Conservation (phyloP, 2,329 filamentous ascomycete species). For the Ophiocordyceps sinensis region DNA sequence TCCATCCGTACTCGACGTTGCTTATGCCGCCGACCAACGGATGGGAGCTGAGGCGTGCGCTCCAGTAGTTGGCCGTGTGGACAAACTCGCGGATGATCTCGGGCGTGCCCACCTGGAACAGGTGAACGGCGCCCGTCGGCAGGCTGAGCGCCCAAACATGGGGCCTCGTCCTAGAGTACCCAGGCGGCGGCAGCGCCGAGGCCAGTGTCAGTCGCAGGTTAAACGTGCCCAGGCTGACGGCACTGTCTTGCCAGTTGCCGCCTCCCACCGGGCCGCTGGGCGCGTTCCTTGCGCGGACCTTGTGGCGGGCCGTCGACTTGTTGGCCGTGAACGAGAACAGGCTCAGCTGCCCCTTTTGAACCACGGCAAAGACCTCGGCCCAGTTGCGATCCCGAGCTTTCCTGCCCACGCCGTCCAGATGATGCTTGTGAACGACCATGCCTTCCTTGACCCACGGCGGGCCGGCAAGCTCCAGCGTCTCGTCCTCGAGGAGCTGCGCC, state of each 20-base stretch:
- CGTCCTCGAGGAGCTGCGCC: conserved; percentile 70
- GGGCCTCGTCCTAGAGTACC: conserved; percentile 79
- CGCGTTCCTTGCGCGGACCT: conserved; percentile 39
- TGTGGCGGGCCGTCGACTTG: conserved; percentile 58
- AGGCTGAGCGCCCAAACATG: conserved; percentile 91
- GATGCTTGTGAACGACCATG: conserved; percentile 89
- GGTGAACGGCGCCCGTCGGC: conserved; percentile 82
- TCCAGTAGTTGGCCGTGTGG: conserved; percentile 93
- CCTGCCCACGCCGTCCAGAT: conserved; percentile 80
- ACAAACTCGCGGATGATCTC: conserved; percentile 95
- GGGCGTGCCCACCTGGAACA: conserved; percentile 94
- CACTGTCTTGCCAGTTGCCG: conserved; percentile 97
- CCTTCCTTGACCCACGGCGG: conserved; percentile 99
- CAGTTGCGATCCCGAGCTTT: conserved; percentile 89
- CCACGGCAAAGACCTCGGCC: conserved; percentile 89
- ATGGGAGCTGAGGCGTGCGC: conserved; percentile 83
- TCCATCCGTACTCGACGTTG: conserved; percentile 97
- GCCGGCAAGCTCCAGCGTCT: conserved; percentile 77
- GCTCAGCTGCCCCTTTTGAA: conserved; percentile 87
- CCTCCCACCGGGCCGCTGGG: conserved; percentile 63
- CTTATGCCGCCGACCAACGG: conserved; percentile 85
- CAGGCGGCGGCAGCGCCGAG: conserved; percentile 74
- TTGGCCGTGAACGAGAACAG: conserved; percentile 84
- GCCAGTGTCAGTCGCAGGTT: conserved; percentile 83
- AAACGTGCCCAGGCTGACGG: conserved; percentile 77